Base-by-base conservation (phyloP, 805 yeast genomes). In the Vanderwaltozyma verrucispora region DNA sequence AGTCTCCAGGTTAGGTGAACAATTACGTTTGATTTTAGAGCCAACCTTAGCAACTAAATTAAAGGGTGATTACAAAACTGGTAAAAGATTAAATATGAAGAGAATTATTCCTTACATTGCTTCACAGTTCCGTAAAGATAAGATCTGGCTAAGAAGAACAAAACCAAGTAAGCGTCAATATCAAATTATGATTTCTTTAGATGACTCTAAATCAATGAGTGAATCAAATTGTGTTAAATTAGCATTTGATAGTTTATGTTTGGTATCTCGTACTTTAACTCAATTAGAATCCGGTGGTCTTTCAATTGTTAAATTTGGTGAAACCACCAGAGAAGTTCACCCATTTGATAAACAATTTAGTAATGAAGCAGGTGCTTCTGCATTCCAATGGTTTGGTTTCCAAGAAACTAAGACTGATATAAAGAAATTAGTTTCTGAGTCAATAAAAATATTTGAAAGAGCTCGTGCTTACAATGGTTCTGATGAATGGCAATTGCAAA, bases 41-140 rank as follows among this genome's bases (percentile, higher is more conserved):
- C 99, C 99, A 4, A 92, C 98, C 0, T 66, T 84, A 42, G 94
- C 96, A n/a, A 89, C 97, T 3, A 92, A 92, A 58, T 67, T 92
- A 40, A 77, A 74, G 44, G 99, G 99, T 54, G 98, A 92, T 58
- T 92, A 86, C 64, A 87, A 88, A 62, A 88, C 96, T 2, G 99
- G 99, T 59, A 92, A 92, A 60, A 72, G 98, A 48, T 72, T 92
- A 51, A 92, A 92, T 62, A 88, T 92, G 97, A 92, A 89, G 68
- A 72, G 96, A 48, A 92, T 92, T 51, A 92, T 92, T 53, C 95
- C 97, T 6, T 92, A 89, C 60, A 92, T 92, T 67, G 99, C 99
- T 1, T 84, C 95, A 28, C 95, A 87, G 53, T 92, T 86, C 74
- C 78, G 95, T 53, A 92, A 92, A 59, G 99, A 92, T 60, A 92